A percentile compares a stretch with the other conserved stretches of the same genome.
Evolutionary conservation across 805 yeast genomes (phyloP).

Genomic region (Candida stauntonica): DNA sequence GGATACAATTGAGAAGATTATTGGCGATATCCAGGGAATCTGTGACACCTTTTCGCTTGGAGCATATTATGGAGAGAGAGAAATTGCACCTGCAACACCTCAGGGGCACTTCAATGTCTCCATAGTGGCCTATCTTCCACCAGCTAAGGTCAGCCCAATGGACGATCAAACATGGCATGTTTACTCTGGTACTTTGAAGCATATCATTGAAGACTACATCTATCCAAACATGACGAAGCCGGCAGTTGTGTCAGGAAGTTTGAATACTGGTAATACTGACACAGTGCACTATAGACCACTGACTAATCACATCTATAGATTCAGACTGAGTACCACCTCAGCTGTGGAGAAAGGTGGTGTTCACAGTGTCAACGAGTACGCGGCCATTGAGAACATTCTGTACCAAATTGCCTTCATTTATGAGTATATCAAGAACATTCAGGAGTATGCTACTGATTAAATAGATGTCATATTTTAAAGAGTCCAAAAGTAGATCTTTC

Average conservation of each 20-base stretch:
- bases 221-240: conserved; percentile 31
- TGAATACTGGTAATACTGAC: conserved; percentile 70
- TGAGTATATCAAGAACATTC: conserved; percentile 43
- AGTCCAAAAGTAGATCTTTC: not conserved
- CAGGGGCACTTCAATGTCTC: conserved; percentile 39
- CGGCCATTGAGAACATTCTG: conserved; percentile 47
- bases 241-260: conserved; percentile 51
- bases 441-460: not conserved
- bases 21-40: conserved; percentile 30
- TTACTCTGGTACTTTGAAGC: conserved; percentile 61
- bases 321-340: conserved; percentile 42
- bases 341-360: conserved; percentile 33
- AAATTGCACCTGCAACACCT: conserved; percentile 16
- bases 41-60: conserved; percentile 40
- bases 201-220: conserved; percentile 53
- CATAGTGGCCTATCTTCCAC: conserved; percentile 32
- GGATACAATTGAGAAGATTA: conserved; percentile 30
- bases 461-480: not conserved
- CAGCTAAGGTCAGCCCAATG: conserved; percentile 52
- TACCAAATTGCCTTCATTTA: conserved; percentile 47
- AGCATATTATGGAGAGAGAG: conserved; percentile 7
- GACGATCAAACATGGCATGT: conserved; percentile 45
- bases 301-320: conserved; percentile 57
- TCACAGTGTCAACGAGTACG: conserved; percentile 59
- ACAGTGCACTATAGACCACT: conserved; percentile 62